Conservation (phyloP, 2,329 filamentous ascomycete species). For the Aspergillus ibericus region DNA sequence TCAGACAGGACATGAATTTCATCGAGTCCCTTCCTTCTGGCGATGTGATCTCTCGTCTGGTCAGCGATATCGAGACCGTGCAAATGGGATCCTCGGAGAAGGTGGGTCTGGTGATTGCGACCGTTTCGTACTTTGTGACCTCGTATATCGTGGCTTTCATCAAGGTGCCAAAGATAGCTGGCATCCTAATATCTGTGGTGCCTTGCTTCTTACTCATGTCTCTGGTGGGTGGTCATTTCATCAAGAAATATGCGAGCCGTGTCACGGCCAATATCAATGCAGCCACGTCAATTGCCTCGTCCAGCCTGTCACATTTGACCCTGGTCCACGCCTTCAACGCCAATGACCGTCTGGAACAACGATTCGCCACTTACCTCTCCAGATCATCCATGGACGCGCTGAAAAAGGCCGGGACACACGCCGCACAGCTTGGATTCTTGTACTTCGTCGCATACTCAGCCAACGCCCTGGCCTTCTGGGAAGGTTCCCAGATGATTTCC, state of each 20-base stretch:
- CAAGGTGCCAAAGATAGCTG: slow-evolving; percentile 51
- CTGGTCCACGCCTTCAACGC: slow-evolving; percentile 66
- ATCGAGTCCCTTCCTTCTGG: slow-evolving; percentile 63
- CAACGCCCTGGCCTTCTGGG: slow-evolving; percentile 68
- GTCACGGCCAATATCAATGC: slow-evolving; percentile 55
- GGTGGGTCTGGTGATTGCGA: slow-evolving; percentile 64
- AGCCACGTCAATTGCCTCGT: slow-evolving; percentile 63
- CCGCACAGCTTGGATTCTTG: slow-evolving; percentile 59
- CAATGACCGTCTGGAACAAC: slow-evolving; percentile 57
- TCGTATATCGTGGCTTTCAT: slow-evolving; percentile 67
- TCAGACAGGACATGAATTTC: slow-evolving; percentile 63
- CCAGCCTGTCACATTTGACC: slow-evolving; percentile 59
- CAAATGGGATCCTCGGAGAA: slow-evolving; percentile 70
- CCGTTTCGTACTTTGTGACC: slow-evolving; percentile 64
- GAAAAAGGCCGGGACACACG: slow-evolving; percentile 58
- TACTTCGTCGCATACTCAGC: slow-evolving; percentile 68
- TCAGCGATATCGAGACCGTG: slow-evolving; percentile 64
- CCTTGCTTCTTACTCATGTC: slow-evolving; percentile 63
- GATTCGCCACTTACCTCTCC: slow-evolving; percentile 55
- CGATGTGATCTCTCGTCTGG: slow-evolving; percentile 63
- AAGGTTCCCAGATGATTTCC: slow-evolving; percentile 59
- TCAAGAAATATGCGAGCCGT: slow-evolving; percentile 49
- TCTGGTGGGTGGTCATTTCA: slow-evolving; percentile 55
- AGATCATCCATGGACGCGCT: slow-evolving; percentile 54
- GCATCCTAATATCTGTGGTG: slow-evolving; percentile 63